phyloP scores from a whole-genome alignment of 768 basidiomycete species.

The Kwoniella mangroviensis region DNA sequence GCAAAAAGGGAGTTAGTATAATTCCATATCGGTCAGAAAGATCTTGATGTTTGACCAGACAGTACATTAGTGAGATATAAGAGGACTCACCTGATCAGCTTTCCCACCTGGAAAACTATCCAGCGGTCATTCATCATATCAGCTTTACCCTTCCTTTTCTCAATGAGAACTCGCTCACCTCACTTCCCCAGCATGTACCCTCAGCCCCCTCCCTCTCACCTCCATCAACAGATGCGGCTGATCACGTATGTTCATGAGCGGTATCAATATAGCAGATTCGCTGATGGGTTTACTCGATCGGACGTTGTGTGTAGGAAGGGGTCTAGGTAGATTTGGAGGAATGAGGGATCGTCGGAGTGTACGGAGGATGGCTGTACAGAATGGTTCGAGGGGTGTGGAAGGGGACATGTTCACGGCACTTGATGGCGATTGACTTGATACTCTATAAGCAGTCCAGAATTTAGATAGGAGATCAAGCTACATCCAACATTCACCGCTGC shows the following conservation, averaged over 20 bases:
- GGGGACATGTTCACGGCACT: not conserved
- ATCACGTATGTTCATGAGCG: slow-evolving; percentile 46
- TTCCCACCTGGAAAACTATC: slow-evolving; percentile 57
- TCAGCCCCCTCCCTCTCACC: slow-evolving; percentile 41
- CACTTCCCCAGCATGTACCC: slow-evolving; percentile 55
- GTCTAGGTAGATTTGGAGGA: slow-evolving; percentile 7
- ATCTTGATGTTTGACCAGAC: no score
- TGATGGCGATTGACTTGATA: no score
- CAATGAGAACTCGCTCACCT: slow-evolving; percentile 39
- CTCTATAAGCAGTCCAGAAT: no score
- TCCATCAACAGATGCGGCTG: slow-evolving; percentile 49
- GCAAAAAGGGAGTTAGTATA: no score
- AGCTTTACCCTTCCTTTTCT: not conserved
- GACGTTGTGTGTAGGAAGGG: slow-evolving; percentile 23
- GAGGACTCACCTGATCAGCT: slow-evolving; percentile 40
- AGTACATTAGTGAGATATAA: not conserved
- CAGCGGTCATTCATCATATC: not conserved
- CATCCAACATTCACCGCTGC: no score
- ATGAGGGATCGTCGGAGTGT: slow-evolving; percentile 26
- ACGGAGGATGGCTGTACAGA: slow-evolving; percentile 24
- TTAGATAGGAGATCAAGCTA: no score
- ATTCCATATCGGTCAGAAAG: no score
- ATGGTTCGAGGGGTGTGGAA: slow-evolving; percentile 12
- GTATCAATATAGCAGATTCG: slow-evolving; percentile 54
- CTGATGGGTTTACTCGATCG: slow-evolving; percentile 2